Evolutionary conservation across 2,329 filamentous ascomycete genomes (phyloP).

Genomic region (Decorospora gaudefroyi): DNA sequence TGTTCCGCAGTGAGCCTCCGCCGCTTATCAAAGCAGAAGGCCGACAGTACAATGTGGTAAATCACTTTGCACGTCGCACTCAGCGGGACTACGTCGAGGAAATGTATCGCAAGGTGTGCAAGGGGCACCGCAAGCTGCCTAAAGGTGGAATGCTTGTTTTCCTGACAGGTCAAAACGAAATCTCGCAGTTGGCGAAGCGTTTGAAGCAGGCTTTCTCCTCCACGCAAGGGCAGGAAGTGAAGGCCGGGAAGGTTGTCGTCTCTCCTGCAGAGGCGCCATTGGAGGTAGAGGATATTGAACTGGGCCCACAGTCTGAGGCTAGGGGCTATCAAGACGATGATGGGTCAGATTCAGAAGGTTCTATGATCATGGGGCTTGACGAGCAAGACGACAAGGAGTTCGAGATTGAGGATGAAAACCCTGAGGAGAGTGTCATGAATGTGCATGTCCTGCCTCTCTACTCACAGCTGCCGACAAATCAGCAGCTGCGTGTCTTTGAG

Average conservation of each 20-base stretch:
- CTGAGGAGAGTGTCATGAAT: constrained; percentile 64
- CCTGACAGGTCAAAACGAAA: constrained; percentile 91
- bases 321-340: constrained; percentile 52
- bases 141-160: constrained; percentile 92
- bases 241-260: constrained; percentile 71
- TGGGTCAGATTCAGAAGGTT: constrained; percentile 59
- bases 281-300: constrained; percentile 85
- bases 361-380: constrained; percentile 64
- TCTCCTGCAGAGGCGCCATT: constrained; percentile 76
- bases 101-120: constrained; percentile 81
- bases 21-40: constrained; percentile 90
- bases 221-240: constrained; percentile 53
- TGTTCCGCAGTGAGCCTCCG: constrained; percentile 75
- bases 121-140: constrained; percentile 87
- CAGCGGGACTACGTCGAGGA: constrained; percentile 89
- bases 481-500: constrained; percentile 91
- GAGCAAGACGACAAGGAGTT: constrained; percentile 67
- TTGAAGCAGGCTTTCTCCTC: constrained; percentile 69
- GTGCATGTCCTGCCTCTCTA: constrained; percentile 94
- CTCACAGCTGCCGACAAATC: constrained; percentile 84
- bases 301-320: constrained; percentile 58
- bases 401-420: constrained; percentile 66
- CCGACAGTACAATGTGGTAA: constrained; percentile 84
- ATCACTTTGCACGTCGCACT: constrained; percentile 85
- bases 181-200: constrained; percentile 77